These are phyloP conservation scores for Abrus pulchellus DNA, from an alignment of 306 rosid genomes.

Conservation along the genomic window DNA sequence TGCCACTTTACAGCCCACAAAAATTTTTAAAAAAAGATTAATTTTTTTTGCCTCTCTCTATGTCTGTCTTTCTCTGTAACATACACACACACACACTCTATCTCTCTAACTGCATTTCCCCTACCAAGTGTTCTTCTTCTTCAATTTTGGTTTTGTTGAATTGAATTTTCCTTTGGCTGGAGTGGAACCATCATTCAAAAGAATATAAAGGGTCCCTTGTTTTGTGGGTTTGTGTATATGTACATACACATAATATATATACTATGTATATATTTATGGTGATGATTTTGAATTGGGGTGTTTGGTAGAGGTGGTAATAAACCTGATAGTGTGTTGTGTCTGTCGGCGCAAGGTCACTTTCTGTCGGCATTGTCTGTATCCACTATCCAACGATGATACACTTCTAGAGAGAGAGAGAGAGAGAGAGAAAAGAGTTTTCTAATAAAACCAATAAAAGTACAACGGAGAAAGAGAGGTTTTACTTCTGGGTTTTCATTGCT, in stretches of 20 bases:
- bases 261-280: constrained; percentile 30
- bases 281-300: constrained; percentile 62
- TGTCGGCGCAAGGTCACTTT: constrained; percentile 88
- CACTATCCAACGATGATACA: constrained; percentile 66
- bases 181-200: constrained; percentile 47
- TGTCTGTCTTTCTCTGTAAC: constrained; percentile 39
- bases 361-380: constrained; percentile 79
- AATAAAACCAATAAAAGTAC: constrained; percentile 56
- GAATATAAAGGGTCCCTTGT: constrained; percentile 40
- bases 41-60: neutral
- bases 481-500: constrained; percentile 57
- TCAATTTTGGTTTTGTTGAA: constrained; percentile 39
- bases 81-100: constrained; percentile 11
- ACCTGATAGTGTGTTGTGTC: constrained; percentile 65
- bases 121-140: constrained; percentile 32
- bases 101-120: constrained; percentile 31
- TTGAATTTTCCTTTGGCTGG: constrained; percentile 52
- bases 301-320: constrained; percentile 63
- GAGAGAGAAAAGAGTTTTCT: constrained; percentile 24
- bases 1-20: constrained; percentile 95
- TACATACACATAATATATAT: constrained; percentile 30
- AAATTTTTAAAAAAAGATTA: constrained; percentile 25
- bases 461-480: constrained; percentile 39
- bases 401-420: constrained; percentile 36
- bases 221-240: constrained; percentile 35